These are phyloP conservation scores for Rhodotorula graminis DNA, from an alignment of 768 basidiomycete genomes.

Conservation along the genomic window DNA sequence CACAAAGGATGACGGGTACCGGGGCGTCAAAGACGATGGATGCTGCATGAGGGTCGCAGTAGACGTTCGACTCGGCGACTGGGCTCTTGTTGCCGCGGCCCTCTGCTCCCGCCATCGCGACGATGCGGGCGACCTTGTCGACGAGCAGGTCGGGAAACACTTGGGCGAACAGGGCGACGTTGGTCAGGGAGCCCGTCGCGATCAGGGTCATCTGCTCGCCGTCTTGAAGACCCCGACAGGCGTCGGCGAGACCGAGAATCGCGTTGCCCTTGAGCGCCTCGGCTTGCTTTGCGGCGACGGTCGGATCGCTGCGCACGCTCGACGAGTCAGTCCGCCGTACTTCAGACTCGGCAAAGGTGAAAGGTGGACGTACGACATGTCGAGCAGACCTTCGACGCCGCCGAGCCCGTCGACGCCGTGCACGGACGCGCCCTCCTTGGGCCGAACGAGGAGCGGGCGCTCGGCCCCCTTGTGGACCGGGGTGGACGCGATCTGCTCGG, in stretches of 20 bases:
- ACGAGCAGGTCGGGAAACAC: constrained; percentile 54
- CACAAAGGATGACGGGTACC: constrained; percentile 52
- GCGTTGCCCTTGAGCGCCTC: constrained; percentile 43
- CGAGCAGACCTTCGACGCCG: constrained; percentile 69
- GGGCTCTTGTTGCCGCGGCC: constrained; percentile 72
- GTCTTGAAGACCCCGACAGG: constrained; percentile 51
- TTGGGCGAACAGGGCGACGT: constrained; percentile 63
- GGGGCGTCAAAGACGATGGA: constrained; percentile 73
- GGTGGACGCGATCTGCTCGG: constrained; percentile 48
- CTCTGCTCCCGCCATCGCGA: constrained; percentile 86
- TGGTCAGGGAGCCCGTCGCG: constrained; percentile 80
- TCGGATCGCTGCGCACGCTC: constrained; percentile 51
- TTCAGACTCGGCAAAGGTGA: too few species aligned
- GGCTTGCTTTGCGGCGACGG: constrained; percentile 46
- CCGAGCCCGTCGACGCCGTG: constrained; percentile 78
- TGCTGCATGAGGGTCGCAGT: constrained; percentile 61
- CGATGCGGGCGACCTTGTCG: constrained; percentile 61
- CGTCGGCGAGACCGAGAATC: constrained; percentile 62
- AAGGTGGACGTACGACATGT: neutral
- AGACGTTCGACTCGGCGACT: constrained; percentile 18
- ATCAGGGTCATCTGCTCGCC: constrained; percentile 65
- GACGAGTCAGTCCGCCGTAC: too few species aligned
- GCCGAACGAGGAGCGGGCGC: constrained; percentile 63
- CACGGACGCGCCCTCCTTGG: constrained; percentile 55
- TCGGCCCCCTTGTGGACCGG: constrained; percentile 67